A percentile compares a stretch with the other conserved stretches of the same genome.
Conservation (phyloP, 1,284 basidiomycete genomes). For the Cutaneotrichosporon arboriforme region DNA sequence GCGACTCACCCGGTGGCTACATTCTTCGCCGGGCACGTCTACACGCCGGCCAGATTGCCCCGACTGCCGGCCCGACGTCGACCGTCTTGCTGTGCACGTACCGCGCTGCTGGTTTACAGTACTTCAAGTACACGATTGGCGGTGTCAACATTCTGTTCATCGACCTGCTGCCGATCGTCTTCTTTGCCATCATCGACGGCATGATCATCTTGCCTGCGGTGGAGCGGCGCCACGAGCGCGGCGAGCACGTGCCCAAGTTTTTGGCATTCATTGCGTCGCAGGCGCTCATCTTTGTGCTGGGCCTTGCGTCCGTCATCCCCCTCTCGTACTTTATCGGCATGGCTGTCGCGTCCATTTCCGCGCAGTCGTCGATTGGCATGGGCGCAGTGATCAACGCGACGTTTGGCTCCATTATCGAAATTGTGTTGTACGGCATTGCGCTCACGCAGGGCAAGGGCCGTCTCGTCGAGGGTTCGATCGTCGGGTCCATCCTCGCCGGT, state of each 20-base stretch:
- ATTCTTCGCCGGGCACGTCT: slow-evolving; percentile 51
- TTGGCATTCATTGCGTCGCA: slow-evolving; percentile 68
- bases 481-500: slow-evolving; percentile 89
- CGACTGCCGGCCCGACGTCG: slow-evolving; percentile 64
- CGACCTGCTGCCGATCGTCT: slow-evolving; percentile 88
- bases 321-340: slow-evolving; percentile 99
- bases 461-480: slow-evolving; percentile 93
- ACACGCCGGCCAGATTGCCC: slow-evolving; percentile 65
- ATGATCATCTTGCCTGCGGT: slow-evolving; percentile 71
- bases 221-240: slow-evolving; percentile 57
- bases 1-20: slow-evolving; percentile 18
- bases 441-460: slow-evolving; percentile 83
- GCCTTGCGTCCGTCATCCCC: slow-evolving; percentile 88
- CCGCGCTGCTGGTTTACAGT: slow-evolving; percentile 80
- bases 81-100: slow-evolving; percentile 95
- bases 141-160: slow-evolving; percentile 99
- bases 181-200: slow-evolving; percentile 93
- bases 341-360: slow-evolving; percentile 97
- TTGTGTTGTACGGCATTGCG: slow-evolving; percentile 87
- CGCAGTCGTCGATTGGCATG: slow-evolving; percentile 98
- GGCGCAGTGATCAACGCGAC: slow-evolving; percentile 99
- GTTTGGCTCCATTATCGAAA: slow-evolving; percentile 97
- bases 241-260: slow-evolving; percentile 46
- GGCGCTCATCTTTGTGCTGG: slow-evolving; percentile 75
- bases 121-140: slow-evolving; percentile 99